phyloP scores from a whole-genome alignment of 176 grass and related monocot species.

The Tillandsia leiboldiana region DNA sequence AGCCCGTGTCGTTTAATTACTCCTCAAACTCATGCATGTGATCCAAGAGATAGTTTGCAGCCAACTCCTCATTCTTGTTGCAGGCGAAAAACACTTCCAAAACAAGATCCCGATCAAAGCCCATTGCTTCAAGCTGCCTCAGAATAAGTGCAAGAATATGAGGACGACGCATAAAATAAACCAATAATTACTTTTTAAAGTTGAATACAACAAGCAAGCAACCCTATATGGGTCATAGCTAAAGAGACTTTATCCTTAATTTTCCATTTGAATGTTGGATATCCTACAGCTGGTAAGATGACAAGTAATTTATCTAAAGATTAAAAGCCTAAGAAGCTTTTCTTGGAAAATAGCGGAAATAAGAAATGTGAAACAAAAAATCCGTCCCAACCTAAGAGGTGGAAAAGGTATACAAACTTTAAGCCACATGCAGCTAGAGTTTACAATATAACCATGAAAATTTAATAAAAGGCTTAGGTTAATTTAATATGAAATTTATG shows the following conservation, averaged over 20 bases:
- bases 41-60: conserved; percentile 94
- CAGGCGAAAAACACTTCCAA: conserved; percentile 97
- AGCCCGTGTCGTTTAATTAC: conserved; percentile 9
- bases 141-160: neutral
- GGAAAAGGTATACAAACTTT: too few species aligned
- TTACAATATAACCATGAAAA: neutral
- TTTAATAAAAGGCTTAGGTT: conserved; percentile 1
- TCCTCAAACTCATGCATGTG: conserved; percentile 89
- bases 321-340: too few species aligned
- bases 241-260: neutral
- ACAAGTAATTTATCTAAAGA: neutral
- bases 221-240: neutral
- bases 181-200: neutral
- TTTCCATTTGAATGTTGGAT: neutral
- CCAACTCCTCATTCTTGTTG: conserved; percentile 94
- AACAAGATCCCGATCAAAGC: conserved; percentile 78
- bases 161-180: neutral
- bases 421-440: too few species aligned
- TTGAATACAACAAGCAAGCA: neutral
- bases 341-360: too few species aligned
- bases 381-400: too few species aligned
- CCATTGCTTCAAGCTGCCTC: conserved; percentile 83
- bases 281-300: too few species aligned
- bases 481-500: conserved; percentile 9
- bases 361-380: too few species aligned